Conservation (phyloP, 805 yeast species). For the Schwanniomyces vanrijiae region DNA sequence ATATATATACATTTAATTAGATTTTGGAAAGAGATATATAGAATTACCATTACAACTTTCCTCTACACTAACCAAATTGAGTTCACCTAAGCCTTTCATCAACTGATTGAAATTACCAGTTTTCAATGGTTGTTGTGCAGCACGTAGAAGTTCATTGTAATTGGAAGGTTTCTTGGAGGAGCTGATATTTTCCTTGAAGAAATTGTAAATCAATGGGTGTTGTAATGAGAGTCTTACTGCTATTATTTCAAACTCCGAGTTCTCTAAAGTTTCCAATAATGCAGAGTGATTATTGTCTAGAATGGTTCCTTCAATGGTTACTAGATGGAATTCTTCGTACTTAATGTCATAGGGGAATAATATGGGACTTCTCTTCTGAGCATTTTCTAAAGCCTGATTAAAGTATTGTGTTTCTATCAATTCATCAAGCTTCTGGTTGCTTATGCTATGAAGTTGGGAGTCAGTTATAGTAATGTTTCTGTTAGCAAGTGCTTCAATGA, state of each 20-base stretch:
- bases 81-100: constrained; percentile 19
- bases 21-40: constrained; percentile 16
- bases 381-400: neutral
- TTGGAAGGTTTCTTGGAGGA: neutral
- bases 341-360: constrained; percentile 30
- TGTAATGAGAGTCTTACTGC: constrained; percentile 24
- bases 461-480: constrained; percentile 7
- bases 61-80: constrained; percentile 20
- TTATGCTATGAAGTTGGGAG: neutral
- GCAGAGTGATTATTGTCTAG: constrained; percentile 21
- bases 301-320: constrained; percentile 32
- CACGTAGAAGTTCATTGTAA: constrained; percentile 17
- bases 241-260: constrained; percentile 23
- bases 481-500: constrained; percentile 7
- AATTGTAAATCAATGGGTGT: constrained; percentile 12
- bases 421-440: neutral
- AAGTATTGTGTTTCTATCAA: constrained; percentile 1
- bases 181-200: constrained; percentile 7
- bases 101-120: constrained; percentile 9
- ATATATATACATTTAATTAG: neutral
- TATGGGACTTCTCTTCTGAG: constrained; percentile 1
- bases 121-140: constrained; percentile 7
- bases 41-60: constrained; percentile 11
- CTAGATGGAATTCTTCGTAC: constrained; percentile 23
- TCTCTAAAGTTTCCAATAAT: constrained; percentile 21